A percentile compares a stretch with the other conserved stretches of the same genome.
phyloP scores from a whole-genome alignment of 805 yeast species.

The Torulaspora franciscae region DNA sequence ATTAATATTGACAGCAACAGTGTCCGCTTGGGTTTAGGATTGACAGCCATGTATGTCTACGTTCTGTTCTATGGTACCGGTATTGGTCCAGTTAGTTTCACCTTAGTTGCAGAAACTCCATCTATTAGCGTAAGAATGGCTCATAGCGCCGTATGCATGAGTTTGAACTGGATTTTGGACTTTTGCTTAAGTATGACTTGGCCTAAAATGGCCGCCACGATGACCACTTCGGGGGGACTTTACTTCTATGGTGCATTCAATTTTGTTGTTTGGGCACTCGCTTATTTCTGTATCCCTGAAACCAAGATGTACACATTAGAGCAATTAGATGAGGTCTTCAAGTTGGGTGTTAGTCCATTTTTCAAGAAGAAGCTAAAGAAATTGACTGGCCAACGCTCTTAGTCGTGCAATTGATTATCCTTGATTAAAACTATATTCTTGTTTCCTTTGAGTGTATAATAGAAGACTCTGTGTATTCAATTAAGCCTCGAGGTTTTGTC shows the following conservation, averaged over 20 bases:
- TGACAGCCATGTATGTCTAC: slow-evolving; percentile 44
- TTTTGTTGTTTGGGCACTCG: slow-evolving; percentile 43
- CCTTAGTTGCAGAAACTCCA: slow-evolving; percentile 49
- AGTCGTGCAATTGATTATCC: neutral
- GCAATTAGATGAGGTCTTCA: slow-evolving; percentile 70
- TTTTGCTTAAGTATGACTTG: slow-evolving; percentile 54
- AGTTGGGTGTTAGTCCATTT: slow-evolving; percentile 19
- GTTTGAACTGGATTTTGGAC: slow-evolving; percentile 40
- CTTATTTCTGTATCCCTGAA: slow-evolving; percentile 49
- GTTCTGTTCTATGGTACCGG: slow-evolving; percentile 46
- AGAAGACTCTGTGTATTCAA: neutral
- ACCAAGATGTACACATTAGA: slow-evolving; percentile 69
- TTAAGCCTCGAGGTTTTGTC: neutral
- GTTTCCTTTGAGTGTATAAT: neutral
- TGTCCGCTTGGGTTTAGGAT: slow-evolving; percentile 42
- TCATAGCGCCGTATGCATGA: slow-evolving; percentile 49
- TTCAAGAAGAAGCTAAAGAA: slow-evolving; percentile 10
- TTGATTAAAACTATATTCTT: neutral
- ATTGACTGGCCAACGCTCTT: slow-evolving; percentile 3
- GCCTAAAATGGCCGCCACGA: slow-evolving; percentile 45
- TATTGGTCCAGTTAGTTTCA: slow-evolving; percentile 53
- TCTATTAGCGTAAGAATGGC: slow-evolving; percentile 49
- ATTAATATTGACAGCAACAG: slow-evolving; percentile 38
- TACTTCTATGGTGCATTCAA: slow-evolving; percentile 53
- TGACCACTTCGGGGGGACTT: slow-evolving; percentile 47